phyloP scores from a whole-genome alignment of 2,329 filamentous ascomycete genomes.

The Scopulariopsis brevicaulis region DNA sequence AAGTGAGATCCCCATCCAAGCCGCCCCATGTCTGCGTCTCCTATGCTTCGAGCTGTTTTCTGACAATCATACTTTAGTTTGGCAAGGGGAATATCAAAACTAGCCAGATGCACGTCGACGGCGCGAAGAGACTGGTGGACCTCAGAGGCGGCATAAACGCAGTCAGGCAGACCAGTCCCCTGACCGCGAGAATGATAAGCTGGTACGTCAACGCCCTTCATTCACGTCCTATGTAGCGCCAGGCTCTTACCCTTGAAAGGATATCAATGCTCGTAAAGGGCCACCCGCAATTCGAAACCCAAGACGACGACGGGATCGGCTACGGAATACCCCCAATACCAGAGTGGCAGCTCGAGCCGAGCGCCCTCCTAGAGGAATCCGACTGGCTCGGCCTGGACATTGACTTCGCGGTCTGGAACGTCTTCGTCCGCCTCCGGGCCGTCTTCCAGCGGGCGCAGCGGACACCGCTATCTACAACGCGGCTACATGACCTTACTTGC shows the following conservation, averaged over 20 bases:
- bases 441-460: constrained; percentile 24
- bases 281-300: constrained; percentile 37
- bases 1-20: constrained; percentile 25
- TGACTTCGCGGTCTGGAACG: constrained; percentile 20
- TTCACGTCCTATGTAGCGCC: too few relatives aligned
- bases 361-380: constrained; percentile 3
- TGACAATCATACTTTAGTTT: constrained; percentile 19
- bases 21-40: not conserved
- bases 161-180: constrained; percentile 34
- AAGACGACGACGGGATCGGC: constrained; percentile 35
- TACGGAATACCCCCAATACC: constrained; percentile 34
- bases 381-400: constrained; percentile 15
- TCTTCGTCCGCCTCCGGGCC: constrained; percentile 28
- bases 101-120: constrained; percentile 35
- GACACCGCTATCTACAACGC: constrained; percentile 21
- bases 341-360: constrained; percentile 30
- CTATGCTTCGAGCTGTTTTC: too few relatives aligned
- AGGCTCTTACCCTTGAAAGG: constrained; percentile 21
- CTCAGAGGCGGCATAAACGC: constrained; percentile 37
- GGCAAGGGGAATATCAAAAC: constrained; percentile 37
- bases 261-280: constrained; percentile 45
- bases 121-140: constrained; percentile 33
- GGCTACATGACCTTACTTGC: constrained; percentile 42
- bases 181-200: constrained; percentile 42
- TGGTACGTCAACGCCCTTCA: constrained; percentile 25